phyloP scores from a whole-genome alignment of 768 basidiomycete species.

The Amanita brunnescens region DNA sequence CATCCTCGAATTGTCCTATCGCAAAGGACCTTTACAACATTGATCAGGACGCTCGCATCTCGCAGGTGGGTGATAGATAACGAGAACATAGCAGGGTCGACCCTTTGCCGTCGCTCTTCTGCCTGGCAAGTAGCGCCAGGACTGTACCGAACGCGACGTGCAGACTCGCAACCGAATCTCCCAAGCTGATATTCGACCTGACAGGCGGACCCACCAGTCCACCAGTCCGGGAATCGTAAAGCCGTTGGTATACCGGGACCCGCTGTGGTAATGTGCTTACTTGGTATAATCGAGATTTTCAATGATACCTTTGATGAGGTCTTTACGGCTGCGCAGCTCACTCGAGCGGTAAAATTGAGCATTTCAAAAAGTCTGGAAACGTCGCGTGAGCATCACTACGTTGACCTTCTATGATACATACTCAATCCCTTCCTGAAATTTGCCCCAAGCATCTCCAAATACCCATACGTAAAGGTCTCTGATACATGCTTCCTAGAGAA shows the following conservation, averaged over 20 bases:
- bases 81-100: no score
- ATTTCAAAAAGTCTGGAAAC: constrained; percentile 77
- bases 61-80: no score
- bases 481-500: constrained; percentile 80
- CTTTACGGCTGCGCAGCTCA: constrained; percentile 85
- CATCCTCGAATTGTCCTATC: no score
- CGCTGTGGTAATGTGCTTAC: no score
- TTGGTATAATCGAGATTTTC: constrained; percentile 84
- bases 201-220: constrained; percentile 53
- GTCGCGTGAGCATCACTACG: neutral
- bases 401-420: constrained; percentile 27
- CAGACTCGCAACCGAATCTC: constrained; percentile 63
- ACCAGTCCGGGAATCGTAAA: constrained; percentile 47
- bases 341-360: constrained; percentile 90
- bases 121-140: constrained; percentile 44
- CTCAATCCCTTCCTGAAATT: constrained; percentile 84
- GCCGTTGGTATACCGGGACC: constrained; percentile 68
- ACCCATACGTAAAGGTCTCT: constrained; percentile 81
- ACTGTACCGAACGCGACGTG: constrained; percentile 72
- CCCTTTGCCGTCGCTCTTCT: constrained; percentile 32
- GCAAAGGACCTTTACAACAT: no score
- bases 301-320: constrained; percentile 85
- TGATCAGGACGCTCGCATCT: no score
- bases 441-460: constrained; percentile 97
- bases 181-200: constrained; percentile 63